Conservation (phyloP, 1,284 basidiomycete genomes). For the Quambalaria eucalypti region DNA sequence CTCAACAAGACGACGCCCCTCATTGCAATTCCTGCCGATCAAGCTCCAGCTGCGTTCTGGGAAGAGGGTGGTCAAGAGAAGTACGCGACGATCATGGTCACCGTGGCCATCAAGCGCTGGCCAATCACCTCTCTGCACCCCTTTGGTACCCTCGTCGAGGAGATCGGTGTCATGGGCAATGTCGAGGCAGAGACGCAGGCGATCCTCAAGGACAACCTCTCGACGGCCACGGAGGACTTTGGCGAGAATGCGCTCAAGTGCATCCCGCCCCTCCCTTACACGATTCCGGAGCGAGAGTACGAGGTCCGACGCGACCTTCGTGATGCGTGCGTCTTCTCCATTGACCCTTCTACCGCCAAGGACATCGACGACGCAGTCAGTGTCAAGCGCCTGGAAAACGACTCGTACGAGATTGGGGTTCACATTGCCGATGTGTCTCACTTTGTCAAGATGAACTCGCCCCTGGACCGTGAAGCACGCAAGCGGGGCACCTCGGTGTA, state of each 20-base stretch:
- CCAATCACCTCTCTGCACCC: slow-evolving; percentile 86
- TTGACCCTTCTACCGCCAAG: slow-evolving; percentile 80
- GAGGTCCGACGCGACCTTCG: slow-evolving; percentile 80
- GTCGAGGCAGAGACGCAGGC: slow-evolving; percentile 96
- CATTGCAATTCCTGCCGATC: slow-evolving; percentile 93
- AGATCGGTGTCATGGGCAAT: slow-evolving; percentile 95
- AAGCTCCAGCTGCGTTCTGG: slow-evolving; percentile 91
- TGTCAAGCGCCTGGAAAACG: slow-evolving; percentile 76
- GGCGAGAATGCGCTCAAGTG: slow-evolving; percentile 77
- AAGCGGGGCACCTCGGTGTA: slow-evolving; percentile 96
- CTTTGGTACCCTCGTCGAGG: slow-evolving; percentile 95
- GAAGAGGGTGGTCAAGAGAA: slow-evolving; percentile 69
- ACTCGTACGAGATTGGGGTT: slow-evolving; percentile 79
- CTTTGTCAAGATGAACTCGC: slow-evolving; percentile 88
- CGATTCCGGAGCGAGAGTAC: slow-evolving; percentile 82
- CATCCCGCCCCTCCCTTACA: slow-evolving; percentile 86
- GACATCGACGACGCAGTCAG: slow-evolving; percentile 93
- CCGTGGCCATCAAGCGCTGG: slow-evolving; percentile 93
- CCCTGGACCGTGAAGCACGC: slow-evolving; percentile 90
- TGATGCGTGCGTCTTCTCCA: slow-evolving; percentile 75
- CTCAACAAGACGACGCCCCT: slow-evolving; percentile 98
- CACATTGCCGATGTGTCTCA: slow-evolving; percentile 93
- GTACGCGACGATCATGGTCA: slow-evolving; percentile 84
- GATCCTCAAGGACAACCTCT: slow-evolving; percentile 89
- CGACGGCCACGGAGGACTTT: slow-evolving; percentile 44